Evolutionary conservation across 2,329 filamentous ascomycete genomes (phyloP).

Genomic region (Massarina eburnea): DNA sequence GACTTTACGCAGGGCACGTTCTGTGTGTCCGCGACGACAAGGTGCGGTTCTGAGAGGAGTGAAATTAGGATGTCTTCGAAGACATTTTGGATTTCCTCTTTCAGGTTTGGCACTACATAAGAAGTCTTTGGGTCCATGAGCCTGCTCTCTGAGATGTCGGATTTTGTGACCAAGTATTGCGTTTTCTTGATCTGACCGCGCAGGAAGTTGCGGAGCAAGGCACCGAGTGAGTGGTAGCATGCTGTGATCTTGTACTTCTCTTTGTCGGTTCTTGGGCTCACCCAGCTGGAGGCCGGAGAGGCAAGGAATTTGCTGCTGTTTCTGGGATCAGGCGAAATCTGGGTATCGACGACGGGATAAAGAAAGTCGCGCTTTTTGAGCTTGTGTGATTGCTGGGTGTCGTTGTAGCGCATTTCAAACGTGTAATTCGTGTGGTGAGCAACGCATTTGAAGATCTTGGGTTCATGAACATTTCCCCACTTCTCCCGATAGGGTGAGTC

Average conservation of each 20-base stretch:
- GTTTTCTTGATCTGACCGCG: constrained; percentile 32
- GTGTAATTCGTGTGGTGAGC: constrained; percentile 42
- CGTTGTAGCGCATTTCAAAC: constrained; percentile 32
- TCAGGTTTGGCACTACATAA: constrained; percentile 32
- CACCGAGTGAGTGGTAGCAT: constrained; percentile 36
- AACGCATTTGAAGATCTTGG: constrained; percentile 40
- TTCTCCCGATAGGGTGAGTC: constrained; percentile 26
- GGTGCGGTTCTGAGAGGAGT: constrained; percentile 35
- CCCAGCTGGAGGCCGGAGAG: constrained; percentile 21
- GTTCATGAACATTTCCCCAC: constrained; percentile 35
- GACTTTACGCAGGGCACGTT: constrained; percentile 30
- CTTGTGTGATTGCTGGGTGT: constrained; percentile 23
- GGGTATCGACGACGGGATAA: constrained; percentile 33
- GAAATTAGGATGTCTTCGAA: constrained; percentile 44
- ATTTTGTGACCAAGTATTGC: constrained; percentile 32
- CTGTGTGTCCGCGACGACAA: constrained; percentile 26
- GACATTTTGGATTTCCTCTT: constrained; percentile 28
- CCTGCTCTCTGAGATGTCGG: constrained; percentile 38
- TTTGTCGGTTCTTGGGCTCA: constrained; percentile 24
- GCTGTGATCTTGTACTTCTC: constrained; percentile 35
- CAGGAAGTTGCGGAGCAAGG: constrained; percentile 39
- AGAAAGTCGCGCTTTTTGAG: constrained; percentile 31
- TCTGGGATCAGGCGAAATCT: constrained; percentile 11
- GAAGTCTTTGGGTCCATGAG: constrained; percentile 31
- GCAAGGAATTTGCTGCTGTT: constrained; percentile 18